A percentile compares a stretch with the other conserved stretches of the same genome.
phyloP scores from a whole-genome alignment of 2,329 filamentous ascomycete genomes.

The Tolypocladium sp. region DNA sequence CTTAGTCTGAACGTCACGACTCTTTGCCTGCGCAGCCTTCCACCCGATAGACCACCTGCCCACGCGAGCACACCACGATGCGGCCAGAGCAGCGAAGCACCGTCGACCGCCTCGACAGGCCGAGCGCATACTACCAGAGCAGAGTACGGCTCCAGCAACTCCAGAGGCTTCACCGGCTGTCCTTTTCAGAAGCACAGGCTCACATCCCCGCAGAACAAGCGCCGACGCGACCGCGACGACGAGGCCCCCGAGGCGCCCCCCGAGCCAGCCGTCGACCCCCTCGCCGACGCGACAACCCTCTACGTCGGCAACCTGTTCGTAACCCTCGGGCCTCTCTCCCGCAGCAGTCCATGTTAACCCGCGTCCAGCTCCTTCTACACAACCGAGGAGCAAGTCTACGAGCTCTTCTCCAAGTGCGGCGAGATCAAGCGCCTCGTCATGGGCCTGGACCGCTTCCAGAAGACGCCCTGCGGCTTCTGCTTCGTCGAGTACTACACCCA shows the following conservation, averaged over 20 bases:
- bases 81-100: conserved; percentile 50
- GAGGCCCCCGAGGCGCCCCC: conserved; percentile 36
- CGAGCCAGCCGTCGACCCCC: conserved; percentile 53
- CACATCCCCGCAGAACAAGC: conserved; percentile 52
- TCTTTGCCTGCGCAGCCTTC: neutral
- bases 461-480: conserved; percentile 98
- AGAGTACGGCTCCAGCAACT: conserved; percentile 48
- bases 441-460: conserved; percentile 93
- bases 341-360: conserved; percentile 6
- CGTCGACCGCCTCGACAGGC: conserved; percentile 85
- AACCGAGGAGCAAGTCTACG: conserved; percentile 97
- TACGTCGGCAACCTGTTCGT: conserved; percentile 89
- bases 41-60: neutral
- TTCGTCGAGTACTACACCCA: conserved; percentile 99
- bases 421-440: conserved; percentile 98
- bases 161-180: neutral
- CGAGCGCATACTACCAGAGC: conserved; percentile 84
- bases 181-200: conserved; percentile 1
- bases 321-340: neutral
- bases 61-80: conserved; percentile 23
- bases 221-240: conserved; percentile 54
- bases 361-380: conserved; percentile 79
- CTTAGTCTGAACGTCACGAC: too few relatives aligned
- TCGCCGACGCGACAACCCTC: conserved; percentile 83
- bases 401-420: conserved; percentile 90